Base-by-base conservation (phyloP, 192 early-diverging fungal genomes). In the Geranomyces michiganensis region DNA sequence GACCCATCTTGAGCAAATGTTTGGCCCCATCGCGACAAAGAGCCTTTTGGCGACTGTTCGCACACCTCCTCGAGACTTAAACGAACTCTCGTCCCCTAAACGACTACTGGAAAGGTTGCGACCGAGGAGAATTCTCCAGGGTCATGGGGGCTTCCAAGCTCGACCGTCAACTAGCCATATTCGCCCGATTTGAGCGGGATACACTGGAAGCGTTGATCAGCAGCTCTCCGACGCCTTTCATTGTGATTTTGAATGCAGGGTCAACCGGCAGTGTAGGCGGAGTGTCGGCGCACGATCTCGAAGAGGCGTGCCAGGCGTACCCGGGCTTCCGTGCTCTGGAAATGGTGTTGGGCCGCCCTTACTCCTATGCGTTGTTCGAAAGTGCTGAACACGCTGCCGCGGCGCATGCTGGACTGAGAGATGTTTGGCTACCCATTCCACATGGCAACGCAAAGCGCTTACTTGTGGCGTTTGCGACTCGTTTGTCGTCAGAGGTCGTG, bases 271-370 rank as follows among this genome's bases (percentile, higher is more conserved):
- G 68, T 27, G 65, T 79, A 2, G 79, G 74, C 47, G 66, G 77
- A 30, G 72, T 70, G 1, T 69, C 77, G 4, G 51, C 26, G 17
- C 73, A 74, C 26, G 72, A 73, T 29, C 65, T 84, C 24, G 77
- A 84, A 61, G 41, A 41, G 7, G 68, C 63, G 0, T 76, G 81
- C 47, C 30, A 49, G 0, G 31, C 19, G 19, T 76, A 47, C 46
- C 45, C n/a, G 0, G 79, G 79, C 1, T 84, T 79, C 51, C 71
- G 60, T 46, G 71, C 71, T 13, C 67, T 78, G 0, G 76, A 81
- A n/a, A 75, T 79, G 65, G 41, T 72, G 6, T 65, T 67, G 24
- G 78, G 73, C 32, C 43, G 78, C 58, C 82, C 85, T 10, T 86
- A 82, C 69, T 78, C 75, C 13, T 84, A 78, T 71, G 78, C 69